phyloP scores from a whole-genome alignment of 2,329 filamentous ascomycete genomes.

The Acrodontium crateriforme region DNA sequence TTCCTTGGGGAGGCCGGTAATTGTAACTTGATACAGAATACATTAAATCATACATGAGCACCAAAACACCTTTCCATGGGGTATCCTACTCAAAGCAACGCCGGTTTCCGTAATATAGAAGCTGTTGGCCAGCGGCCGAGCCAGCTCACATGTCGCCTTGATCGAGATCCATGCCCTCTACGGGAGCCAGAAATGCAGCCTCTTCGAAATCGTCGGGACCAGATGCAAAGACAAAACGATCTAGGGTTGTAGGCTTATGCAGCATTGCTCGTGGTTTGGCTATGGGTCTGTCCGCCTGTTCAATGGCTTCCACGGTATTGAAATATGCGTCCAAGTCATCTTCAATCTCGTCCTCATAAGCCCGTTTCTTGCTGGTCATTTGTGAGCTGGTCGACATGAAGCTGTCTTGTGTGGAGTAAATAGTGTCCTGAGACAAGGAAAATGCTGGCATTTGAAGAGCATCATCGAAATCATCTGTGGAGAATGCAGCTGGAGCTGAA shows the following conservation, averaged over 20 bases:
- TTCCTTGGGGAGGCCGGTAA: too few relatives aligned
- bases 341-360: slow-evolving; percentile 23
- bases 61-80: too few relatives aligned
- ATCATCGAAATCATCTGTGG: slow-evolving; percentile 3
- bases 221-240: slow-evolving; percentile 41
- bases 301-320: slow-evolving; percentile 11
- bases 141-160: not conserved
- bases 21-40: too few relatives aligned
- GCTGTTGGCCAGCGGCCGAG: too few relatives aligned
- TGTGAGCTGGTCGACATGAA: slow-evolving; percentile 10
- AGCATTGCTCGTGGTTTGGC: slow-evolving; percentile 16
- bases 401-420: slow-evolving; percentile 27
- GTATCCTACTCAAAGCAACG: too few relatives aligned
- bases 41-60: too few relatives aligned
- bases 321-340: slow-evolving; percentile 23
- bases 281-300: slow-evolving; percentile 7
- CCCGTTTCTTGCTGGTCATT: slow-evolving; percentile 14
- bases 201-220: slow-evolving; percentile 8
- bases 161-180: slow-evolving; percentile 11
- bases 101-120: too few relatives aligned
- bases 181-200: slow-evolving; percentile 10
- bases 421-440: slow-evolving; percentile 23
- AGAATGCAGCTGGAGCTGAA: slow-evolving; percentile 13
- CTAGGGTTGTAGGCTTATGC: slow-evolving; percentile 7
- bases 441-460: slow-evolving; percentile 18